Percentiles rank a stretch among this genome's conserved stretches.
Evolutionary conservation across 2,329 filamentous ascomycete species (phyloP).

Genomic region (Aspergillus japonicus): DNA sequence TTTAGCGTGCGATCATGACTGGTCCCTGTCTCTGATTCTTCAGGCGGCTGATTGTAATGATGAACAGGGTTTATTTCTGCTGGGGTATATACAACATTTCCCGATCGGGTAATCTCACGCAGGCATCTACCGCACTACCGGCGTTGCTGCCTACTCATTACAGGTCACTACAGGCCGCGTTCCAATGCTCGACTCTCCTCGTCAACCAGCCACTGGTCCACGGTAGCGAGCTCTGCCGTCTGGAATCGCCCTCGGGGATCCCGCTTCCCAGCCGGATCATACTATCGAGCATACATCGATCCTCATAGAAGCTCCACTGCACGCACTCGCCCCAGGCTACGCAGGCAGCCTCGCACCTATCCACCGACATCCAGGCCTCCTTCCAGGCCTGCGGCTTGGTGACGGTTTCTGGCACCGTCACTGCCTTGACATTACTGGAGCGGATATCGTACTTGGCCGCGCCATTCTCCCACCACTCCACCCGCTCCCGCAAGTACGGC

Average conservation of each 20-base stretch:
- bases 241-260: slow-evolving; percentile 21
- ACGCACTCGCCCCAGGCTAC: slow-evolving; percentile 25
- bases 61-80: too few species aligned
- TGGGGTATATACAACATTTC: background rate
- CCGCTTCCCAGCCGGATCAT: slow-evolving; percentile 25
- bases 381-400: slow-evolving; percentile 16
- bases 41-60: background rate
- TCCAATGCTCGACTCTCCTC: background rate
- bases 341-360: slow-evolving; percentile 27
- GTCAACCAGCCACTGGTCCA: slow-evolving; percentile 27
- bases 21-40: background rate
- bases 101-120: background rate
- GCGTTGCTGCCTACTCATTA: background rate
- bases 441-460: slow-evolving; percentile 25
- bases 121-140: background rate
- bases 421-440: slow-evolving; percentile 17
- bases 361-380: slow-evolving; percentile 25
- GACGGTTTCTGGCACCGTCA: slow-evolving; percentile 16
- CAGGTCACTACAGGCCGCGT: background rate
- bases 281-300: slow-evolving; percentile 28
- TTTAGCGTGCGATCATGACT: background rate
- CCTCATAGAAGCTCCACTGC: slow-evolving; percentile 30
- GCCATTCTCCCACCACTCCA: slow-evolving; percentile 28
- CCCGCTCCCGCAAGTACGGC: slow-evolving; percentile 19
- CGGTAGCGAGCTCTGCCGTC: slow-evolving; percentile 24